Conservation (phyloP, 1,284 basidiomycete species). For the Puccinia horiana region DNA sequence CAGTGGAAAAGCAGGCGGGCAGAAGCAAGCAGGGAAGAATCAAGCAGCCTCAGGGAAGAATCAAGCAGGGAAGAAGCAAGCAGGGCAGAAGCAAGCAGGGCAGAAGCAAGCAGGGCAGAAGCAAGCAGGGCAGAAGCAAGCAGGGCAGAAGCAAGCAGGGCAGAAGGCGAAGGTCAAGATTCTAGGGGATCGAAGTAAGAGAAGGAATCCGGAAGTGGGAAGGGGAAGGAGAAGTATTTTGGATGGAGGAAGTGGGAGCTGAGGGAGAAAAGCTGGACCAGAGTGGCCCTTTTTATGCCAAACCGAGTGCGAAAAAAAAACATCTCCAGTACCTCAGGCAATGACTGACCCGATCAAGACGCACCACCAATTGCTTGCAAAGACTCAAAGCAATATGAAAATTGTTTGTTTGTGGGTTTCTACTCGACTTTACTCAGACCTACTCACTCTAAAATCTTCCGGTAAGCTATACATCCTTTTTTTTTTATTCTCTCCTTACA, state of each 20-base stretch:
- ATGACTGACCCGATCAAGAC: not conserved
- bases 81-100: too few species aligned
- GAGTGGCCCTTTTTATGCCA: not conserved
- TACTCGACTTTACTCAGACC: not conserved
- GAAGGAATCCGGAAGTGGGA: not conserved
- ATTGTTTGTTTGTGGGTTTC: not conserved
- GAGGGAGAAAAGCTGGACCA: not conserved
- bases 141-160: too few species aligned
- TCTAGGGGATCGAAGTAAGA: not conserved
- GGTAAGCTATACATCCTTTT: not conserved
- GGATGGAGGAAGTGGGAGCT: too few species aligned
- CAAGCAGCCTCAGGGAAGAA: too few species aligned
- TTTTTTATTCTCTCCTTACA: not conserved
- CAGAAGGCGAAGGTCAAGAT: too few species aligned
- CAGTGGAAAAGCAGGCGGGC: too few species aligned
- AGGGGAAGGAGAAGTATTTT: not conserved
- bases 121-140: too few species aligned
- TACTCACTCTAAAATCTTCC: not conserved
- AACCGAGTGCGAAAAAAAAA: not conserved
- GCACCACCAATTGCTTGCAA: not conserved
- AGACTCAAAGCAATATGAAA: not conserved
- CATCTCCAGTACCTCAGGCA: too few species aligned
- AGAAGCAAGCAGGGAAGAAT: too few species aligned
- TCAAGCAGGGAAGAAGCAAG: too few species aligned
- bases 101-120: too few species aligned